Evolutionary conservation across 2,329 filamentous ascomycete genomes (phyloP).

Genomic region (Proliferodiscus dingleyae): DNA sequence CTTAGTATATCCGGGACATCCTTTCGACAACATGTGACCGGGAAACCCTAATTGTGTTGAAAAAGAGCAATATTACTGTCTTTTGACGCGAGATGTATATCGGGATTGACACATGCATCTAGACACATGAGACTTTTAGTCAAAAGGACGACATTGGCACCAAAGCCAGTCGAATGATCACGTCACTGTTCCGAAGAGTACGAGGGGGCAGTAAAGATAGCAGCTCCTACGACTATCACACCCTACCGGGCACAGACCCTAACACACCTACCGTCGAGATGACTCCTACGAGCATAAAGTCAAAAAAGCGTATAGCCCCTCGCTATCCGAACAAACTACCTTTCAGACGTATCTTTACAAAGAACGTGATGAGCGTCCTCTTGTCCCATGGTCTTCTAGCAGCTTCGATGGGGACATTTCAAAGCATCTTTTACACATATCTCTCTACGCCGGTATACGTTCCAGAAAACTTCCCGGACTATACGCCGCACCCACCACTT

Average conservation of each 20-base stretch:
- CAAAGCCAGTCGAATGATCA: conserved; percentile 20
- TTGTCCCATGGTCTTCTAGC: conserved; percentile 53
- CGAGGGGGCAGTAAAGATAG: not conserved
- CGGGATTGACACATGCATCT: too few species aligned
- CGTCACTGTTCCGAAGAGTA: conserved; percentile 12
- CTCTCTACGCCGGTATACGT: conserved; percentile 51
- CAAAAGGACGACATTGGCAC: conserved; percentile 28
- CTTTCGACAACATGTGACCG: not conserved
- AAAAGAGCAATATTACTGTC: conserved; percentile 10
- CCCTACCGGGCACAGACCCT: conserved; percentile 5
- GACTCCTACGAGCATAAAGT: conserved; percentile 12
- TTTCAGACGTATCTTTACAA: conserved; percentile 39
- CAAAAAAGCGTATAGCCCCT: conserved; percentile 22
- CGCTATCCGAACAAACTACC: conserved; percentile 36
- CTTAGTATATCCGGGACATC: too few species aligned
- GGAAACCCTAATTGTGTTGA: not conserved
- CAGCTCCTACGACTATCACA: conserved; percentile 7
- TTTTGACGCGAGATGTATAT: too few species aligned
- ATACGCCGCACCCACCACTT: conserved; percentile 30
- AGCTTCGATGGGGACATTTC: conserved; percentile 57
- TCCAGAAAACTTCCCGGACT: conserved; percentile 40
- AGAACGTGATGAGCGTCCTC: conserved; percentile 40
- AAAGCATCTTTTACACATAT: conserved; percentile 58
- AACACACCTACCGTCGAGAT: conserved; percentile 9
- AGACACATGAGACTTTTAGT: conserved; percentile 36